Evolutionary conservation across 2,329 filamentous ascomycete genomes (phyloP), one percentile per base, ranked within the genome.

Genomic region (Botrytis sinoallii): DNA sequence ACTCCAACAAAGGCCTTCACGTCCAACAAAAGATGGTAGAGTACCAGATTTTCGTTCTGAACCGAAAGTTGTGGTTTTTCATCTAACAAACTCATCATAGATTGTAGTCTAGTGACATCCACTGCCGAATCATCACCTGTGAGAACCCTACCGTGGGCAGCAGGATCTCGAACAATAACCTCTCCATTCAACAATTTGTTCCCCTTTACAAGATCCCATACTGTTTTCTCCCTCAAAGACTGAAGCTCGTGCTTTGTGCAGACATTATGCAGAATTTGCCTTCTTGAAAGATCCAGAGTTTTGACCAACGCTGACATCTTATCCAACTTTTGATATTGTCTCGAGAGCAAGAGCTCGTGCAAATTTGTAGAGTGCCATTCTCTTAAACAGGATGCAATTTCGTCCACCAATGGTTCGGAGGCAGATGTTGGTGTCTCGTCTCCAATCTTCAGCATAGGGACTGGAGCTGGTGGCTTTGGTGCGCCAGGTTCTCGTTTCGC

Each of bases 331-430:
- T 88, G 85, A 83, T 99, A 99, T 81, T 95, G 90, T 75, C 94
- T 89, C 32, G 90, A 90, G 14, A 99, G 88, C 1, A 99, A 87
- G 38, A 98, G 86, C 81, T 97, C 94, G 83, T 99, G 97, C 25
- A 99, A 87, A 81, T 98, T 97, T 29, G 95, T 97, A 32, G 96
- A 97, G 84, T 99, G 95, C 97, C 96, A 99, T 87, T 99, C 96
- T 78, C 96, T 90, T 76, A 99, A 84, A 81, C 96, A 99, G 5
- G 95, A 98, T 22, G 96, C 95, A 79, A 99, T 98, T 82, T 99
- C 96, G 83, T 99, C 96, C 38, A 99, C 95, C 75, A 99, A 84
- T 3, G 96, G 96, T 82, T 99, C 97, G 14, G 93, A 91, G 25
- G 89, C 86, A 9, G 94, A 98, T 0, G 94, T 97, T 1, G 95